Evolutionary conservation across 352 stramenopile genomes (phyloP).

Genomic region (Globisporangium recalcitrans): DNA sequence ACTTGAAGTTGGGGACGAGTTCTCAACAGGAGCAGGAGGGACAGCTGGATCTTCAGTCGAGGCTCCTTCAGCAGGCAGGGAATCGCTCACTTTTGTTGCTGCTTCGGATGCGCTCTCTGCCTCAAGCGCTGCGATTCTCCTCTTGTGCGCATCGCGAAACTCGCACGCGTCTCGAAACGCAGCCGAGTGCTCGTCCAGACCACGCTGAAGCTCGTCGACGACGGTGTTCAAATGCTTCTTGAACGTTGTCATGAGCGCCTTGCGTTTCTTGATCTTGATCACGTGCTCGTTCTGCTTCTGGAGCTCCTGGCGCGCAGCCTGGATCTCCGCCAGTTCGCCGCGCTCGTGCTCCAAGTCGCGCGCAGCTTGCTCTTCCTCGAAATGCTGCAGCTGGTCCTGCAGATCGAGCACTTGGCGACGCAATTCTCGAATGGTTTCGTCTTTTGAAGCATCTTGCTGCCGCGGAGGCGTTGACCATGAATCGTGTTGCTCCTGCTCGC

Average conservation of each 20-base stretch:
- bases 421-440: constrained; percentile 15
- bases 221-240: constrained; percentile 30
- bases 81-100: not conserved
- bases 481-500: not conserved
- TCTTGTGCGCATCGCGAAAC: constrained; percentile 35
- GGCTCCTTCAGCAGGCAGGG: not conserved
- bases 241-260: constrained; percentile 37
- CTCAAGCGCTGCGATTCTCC: not conserved
- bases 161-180: constrained; percentile 61
- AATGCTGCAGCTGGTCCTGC: constrained; percentile 17
- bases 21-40: not conserved
- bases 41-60: constrained; percentile 3
- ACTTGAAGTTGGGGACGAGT: not conserved
- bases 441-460: constrained; percentile 1
- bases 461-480: not conserved
- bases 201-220: constrained; percentile 42
- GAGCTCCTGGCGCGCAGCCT: constrained; percentile 24
- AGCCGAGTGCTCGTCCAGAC: constrained; percentile 50
- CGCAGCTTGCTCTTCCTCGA: constrained; percentile 12
- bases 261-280: constrained; percentile 32
- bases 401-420: constrained; percentile 18
- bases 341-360: constrained; percentile 25
- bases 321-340: constrained; percentile 30
- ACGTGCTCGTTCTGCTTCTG: constrained; percentile 35
- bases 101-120: not conserved